phyloP scores from a whole-genome alignment of 306 rosid genomes.

The Trichosanthes cucumerina region DNA sequence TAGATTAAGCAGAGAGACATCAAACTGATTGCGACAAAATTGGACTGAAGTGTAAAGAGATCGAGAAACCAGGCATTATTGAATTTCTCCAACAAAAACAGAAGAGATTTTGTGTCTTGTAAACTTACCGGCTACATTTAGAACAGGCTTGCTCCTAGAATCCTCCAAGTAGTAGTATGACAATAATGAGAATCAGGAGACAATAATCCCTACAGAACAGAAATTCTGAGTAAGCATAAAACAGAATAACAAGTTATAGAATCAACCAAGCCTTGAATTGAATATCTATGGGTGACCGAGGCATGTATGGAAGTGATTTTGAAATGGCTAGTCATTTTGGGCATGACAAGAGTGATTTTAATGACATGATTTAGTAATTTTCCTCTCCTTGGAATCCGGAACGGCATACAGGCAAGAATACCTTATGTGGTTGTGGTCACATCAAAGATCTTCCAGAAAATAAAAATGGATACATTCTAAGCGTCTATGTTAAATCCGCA shows the following conservation, averaged over 20 bases:
- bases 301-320: too few species aligned
- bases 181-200: too few species aligned
- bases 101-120: neutral
- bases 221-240: neutral
- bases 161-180: too few species aligned
- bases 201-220: neutral
- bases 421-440: neutral
- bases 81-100: neutral
- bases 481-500: neutral
- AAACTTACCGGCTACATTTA: neutral
- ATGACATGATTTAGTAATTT: too few species aligned
- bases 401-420: too few species aligned
- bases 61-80: neutral
- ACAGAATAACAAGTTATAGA: neutral
- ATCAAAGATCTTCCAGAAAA: neutral
- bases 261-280: neutral
- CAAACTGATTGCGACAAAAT: neutral
- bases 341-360: too few species aligned
- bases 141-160: too few species aligned
- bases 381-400: neutral
- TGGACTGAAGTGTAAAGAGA: neutral
- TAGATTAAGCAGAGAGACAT: neutral
- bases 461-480: neutral
- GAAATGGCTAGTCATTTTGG: too few species aligned
- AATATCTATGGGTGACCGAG: too few species aligned